Percentiles rank a stretch among this genome's conserved stretches.
Conservation (phyloP, 495 filamentous ascomycete species). For the Saxispiralis lemnorum region DNA sequence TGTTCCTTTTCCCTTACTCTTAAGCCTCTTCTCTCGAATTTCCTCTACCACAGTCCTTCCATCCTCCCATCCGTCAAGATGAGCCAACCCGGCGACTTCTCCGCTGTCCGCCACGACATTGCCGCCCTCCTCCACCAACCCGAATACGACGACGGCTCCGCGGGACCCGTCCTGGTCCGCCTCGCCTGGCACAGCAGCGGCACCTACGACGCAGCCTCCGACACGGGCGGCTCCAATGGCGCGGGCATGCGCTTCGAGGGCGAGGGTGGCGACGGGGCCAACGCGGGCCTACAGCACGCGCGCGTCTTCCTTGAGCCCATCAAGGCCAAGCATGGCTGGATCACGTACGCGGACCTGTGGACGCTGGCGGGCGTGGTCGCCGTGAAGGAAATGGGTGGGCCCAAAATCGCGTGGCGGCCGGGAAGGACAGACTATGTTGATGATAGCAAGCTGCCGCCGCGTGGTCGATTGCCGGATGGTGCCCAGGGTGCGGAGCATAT, state of each 20-base stretch:
- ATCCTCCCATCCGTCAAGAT: too few relatives aligned
- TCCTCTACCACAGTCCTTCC: too few relatives aligned
- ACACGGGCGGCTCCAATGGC: slow-evolving; percentile 86
- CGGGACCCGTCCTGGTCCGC: slow-evolving; percentile 49
- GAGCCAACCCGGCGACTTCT: slow-evolving; percentile 74
- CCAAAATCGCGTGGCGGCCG: slow-evolving; percentile 72
- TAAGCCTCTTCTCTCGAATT: too few relatives aligned
- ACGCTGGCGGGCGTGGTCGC: slow-evolving; percentile 71
- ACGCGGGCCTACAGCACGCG: slow-evolving; percentile 65
- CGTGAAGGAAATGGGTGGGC: slow-evolving; percentile 90
- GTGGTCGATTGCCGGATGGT: slow-evolving; percentile 87
- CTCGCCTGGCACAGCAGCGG: slow-evolving; percentile 24
- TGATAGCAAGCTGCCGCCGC: slow-evolving; percentile 62
- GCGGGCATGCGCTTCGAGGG: slow-evolving; percentile 95
- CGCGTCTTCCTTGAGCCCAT: slow-evolving; percentile 85
- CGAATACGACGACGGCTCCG: slow-evolving; percentile 92
- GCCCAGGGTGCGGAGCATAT: slow-evolving; percentile 65
- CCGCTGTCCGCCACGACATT: slow-evolving; percentile 84
- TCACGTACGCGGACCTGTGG: slow-evolving; percentile 90
- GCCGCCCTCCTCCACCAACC: slow-evolving; percentile 71
- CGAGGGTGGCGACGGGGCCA: slow-evolving; percentile 82
- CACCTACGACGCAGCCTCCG: slow-evolving; percentile 66
- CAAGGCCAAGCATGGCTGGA: slow-evolving; percentile 86
- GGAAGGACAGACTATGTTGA: slow-evolving; percentile 65
- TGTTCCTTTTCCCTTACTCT: too few relatives aligned